Base-by-base conservation (phyloP, 192 early-diverging fungal species). In the Mortierella alpina region DNA sequence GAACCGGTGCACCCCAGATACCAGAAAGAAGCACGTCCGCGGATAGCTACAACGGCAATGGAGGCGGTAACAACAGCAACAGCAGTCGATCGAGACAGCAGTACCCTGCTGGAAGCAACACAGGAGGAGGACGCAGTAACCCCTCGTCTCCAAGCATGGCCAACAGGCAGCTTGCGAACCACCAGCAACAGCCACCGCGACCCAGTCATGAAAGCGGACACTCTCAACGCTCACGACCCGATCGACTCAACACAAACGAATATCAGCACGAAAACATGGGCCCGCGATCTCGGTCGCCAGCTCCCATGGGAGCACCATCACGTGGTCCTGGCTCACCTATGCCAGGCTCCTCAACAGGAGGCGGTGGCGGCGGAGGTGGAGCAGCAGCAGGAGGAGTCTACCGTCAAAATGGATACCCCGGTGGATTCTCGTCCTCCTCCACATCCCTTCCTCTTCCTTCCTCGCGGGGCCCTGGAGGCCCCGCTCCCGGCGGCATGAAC, bases 371-470 rank as follows among this genome's bases (percentile, higher is more conserved):
- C 15, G 60, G 53, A 48, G 40, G 20, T 48, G 53, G 53, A 17
- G 31, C 31, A 3, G 31, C 31, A 31, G 31, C 1, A 5, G 72
- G 61, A 52, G 71, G 71, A 39, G 31, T 75, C 42, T 75, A 75
- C 73, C 73, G 65, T 56, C 73, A 75, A 56, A 75, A 75, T 59
- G 73, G 73, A 58, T 64, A 63, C 55, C 55, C 71, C n/a, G 71
- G 71, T 50, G 71, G 71, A 62, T 56, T 68, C 42, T 61, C 59
- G 6, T 57, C 48, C 56, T 67, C 73, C 0, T 66, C 64, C 8
- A 62, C 64, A 39, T 54, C 59, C 10, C 47, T 73, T 11, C 50
- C 72, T 39, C 58, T 66, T 13, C 64, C 72, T 8, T 31, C 72
- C 1, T 41, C 64, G 3, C 64, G 64, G 8, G 60, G 66, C 46